A percentile compares a stretch with the other conserved stretches of the same genome.
Evolutionary conservation across 2,329 filamentous ascomycete genomes (phyloP).

Genomic region (Phyllosticta paracitricarpa): DNA sequence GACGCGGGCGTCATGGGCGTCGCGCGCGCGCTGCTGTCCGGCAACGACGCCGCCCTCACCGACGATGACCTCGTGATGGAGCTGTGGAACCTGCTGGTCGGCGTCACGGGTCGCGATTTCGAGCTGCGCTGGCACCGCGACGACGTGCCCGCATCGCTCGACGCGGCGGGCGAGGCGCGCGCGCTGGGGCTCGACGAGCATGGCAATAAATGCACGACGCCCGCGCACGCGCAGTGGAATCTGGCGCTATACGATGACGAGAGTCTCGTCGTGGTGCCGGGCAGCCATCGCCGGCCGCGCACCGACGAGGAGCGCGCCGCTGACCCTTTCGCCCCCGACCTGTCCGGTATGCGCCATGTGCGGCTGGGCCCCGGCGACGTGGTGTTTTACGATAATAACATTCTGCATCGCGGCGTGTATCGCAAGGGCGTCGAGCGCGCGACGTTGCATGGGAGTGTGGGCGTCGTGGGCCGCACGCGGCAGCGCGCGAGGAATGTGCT

Average conservation of each 20-base stretch:
- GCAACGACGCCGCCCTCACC: conserved; percentile 48
- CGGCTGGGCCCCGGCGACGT: conserved; percentile 62
- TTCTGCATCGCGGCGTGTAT: conserved; percentile 65
- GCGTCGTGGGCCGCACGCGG: conserved; percentile 45
- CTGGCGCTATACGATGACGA: conserved; percentile 67
- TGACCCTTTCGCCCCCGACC: conserved; percentile 49
- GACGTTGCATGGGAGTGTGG: conserved; percentile 65
- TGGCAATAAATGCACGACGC: conserved; percentile 45
- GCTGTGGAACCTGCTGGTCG: conserved; percentile 74
- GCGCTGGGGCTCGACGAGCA: conserved; percentile 52
- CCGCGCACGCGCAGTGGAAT: conserved; percentile 80
- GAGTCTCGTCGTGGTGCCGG: conserved; percentile 63
- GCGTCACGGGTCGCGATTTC: conserved; percentile 56
- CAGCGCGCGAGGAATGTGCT: conserved; percentile 60
- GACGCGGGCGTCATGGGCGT: conserved; percentile 34
- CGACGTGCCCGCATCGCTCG: conserved; percentile 51
- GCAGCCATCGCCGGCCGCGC: conserved; percentile 60
- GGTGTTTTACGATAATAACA: conserved; percentile 87
- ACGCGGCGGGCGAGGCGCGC: conserved; percentile 33
- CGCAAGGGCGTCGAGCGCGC: conserved; percentile 48
- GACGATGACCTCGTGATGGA: conserved; percentile 76
- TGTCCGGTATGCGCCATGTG: conserved; percentile 59
- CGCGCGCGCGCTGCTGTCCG: conserved; percentile 46
- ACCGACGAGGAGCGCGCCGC: conserved; percentile 61
- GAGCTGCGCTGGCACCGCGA: conserved; percentile 78